Evolutionary conservation across 208 protist genomes (phyloP), one percentile per base, ranked within the genome.

Genomic region (Crithidia expoeki): DNA sequence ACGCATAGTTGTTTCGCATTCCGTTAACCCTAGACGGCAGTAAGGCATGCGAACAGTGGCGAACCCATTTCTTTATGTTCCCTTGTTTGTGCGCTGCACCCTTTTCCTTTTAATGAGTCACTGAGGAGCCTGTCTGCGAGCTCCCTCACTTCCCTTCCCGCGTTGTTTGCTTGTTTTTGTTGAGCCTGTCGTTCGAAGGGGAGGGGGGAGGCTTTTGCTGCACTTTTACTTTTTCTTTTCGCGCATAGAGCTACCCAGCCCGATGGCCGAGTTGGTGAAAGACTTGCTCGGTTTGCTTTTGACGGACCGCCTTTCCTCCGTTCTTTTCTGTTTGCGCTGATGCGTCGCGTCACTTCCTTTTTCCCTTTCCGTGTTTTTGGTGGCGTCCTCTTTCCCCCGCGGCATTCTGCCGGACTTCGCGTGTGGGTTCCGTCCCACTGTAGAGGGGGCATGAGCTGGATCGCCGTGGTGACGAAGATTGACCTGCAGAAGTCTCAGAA

Each of bases 1-100:
- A 52, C 42, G 52, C 34, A 59, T 65, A 44, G 33, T 38, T 65
- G 33, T 65, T n/a, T 73, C 46, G 32, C 58, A 40, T 36, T 0
- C 14, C 27, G 5, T 51, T 49, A 19, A 2, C 38, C 17, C 33
- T 59, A 59, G 51, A 56, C 9, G 36, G 16, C 4, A 47, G 16
- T n/a, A 47, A 4, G 14, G 16, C 3, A 19, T 9, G n/a, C n/a
- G 5, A 23, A 12, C 2, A 56, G 4, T 28, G 10, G n/a, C 32
- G 19, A 1, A 28, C 42, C 16, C 19, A 10, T 25, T 42, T 25
- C 16, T 59, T 25, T 59, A 17, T 44, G 53, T 33, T 57, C 7
- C 19, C 7, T 59, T 44, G 58, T 14, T 19, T 60, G 0, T 70
- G 14, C 61, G 5, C 42, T 47, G 5, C 42, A n/a, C 16, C 36